Base-by-base conservation (phyloP, 2,329 filamentous ascomycete species). In the Nigrospora sphaerica region DNA sequence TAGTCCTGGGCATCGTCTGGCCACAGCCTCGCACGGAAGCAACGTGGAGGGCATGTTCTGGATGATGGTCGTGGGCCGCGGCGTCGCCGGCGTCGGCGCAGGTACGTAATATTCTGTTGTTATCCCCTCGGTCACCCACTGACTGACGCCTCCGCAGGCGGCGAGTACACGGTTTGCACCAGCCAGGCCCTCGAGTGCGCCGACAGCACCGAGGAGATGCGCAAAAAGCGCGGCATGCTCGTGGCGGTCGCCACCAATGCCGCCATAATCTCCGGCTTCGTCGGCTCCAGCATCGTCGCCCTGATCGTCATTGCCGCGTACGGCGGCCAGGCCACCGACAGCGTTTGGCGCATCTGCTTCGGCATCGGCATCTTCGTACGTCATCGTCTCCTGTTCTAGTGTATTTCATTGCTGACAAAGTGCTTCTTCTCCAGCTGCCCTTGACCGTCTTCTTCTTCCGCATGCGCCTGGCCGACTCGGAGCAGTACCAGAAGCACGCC, bases 381-480 rank as follows among this genome's bases (percentile, higher is more conserved):
- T 28, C 4, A 7, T 4, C 4, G 14, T 13, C 17, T 13, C 11
- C 12, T 34, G 5, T 4, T 4, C 3, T 31, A 4, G 10, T 9
- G 6, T 10, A 17, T 34, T 33, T 6, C 10, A 17, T 4, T 34
- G 32, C 41, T 43, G 18, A 36, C 18, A n/a, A n/a, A n/a, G n/a
- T n/a, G n/a, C n/a, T n/a, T n/a, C 12, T 1, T 14, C 2, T 9
- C 3, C 12, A 43, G 41, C n/a, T 43, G 18, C 77, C 77, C 1
- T 59, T 80, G 10, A 69, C 71, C 2, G 67, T 80, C 37, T 76
- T 80, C 47, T 78, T 78, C 57, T 77, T 80, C 49, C 74, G 77
- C 13, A 58, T 80, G 36, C 74, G 67, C 50, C 73, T 74, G 66
- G 61, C 74, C 41, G 78, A 71, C 60, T 78, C 63, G 41, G 72